Conservation (phyloP, 352 stramenopile species). For the Elongisporangium undulatum region DNA sequence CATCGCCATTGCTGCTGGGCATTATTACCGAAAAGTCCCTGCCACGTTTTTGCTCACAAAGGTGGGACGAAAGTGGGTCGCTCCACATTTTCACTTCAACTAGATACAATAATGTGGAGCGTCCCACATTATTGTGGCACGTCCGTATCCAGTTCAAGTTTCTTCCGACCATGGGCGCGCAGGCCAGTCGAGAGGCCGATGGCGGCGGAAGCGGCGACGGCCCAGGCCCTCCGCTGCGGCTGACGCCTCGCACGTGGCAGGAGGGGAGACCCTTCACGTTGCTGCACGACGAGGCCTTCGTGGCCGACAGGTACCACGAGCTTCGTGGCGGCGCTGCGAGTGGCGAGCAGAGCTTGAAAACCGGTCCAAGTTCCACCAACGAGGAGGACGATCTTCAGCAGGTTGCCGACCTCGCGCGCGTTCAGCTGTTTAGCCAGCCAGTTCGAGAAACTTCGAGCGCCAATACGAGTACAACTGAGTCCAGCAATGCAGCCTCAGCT, state of each 20-base stretch:
- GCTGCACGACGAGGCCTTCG: slow-evolving; percentile 66
- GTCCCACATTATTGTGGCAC: background rate
- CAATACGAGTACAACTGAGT: background rate
- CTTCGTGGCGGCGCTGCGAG: slow-evolving; percentile 9
- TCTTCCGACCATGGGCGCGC: background rate
- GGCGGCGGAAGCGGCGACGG: background rate
- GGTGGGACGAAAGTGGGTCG: background rate
- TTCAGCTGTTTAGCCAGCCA: slow-evolving; percentile 46
- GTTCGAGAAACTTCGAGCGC: slow-evolving; percentile 4
- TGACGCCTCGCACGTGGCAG: slow-evolving; percentile 30
- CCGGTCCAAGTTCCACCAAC: slow-evolving; percentile 16
- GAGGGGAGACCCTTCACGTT: slow-evolving; percentile 63
- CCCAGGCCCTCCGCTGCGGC: background rate
- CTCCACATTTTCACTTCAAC: slow-evolving; percentile 4
- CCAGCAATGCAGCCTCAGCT: background rate
- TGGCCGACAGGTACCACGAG: slow-evolving; percentile 64
- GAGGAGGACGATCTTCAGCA: slow-evolving; percentile 61
- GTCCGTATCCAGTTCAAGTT: background rate
- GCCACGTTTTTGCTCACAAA: background rate
- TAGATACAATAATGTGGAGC: background rate
- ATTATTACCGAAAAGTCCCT: background rate
- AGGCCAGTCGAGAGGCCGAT: background rate
- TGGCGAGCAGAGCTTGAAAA: background rate
- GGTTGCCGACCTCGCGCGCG: slow-evolving; percentile 40
- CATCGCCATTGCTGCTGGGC: slow-evolving; percentile 22